These are phyloP conservation scores for Tilletia horrida DNA, from an alignment of 1,284 basidiomycete genomes.

Conservation along the genomic window DNA sequence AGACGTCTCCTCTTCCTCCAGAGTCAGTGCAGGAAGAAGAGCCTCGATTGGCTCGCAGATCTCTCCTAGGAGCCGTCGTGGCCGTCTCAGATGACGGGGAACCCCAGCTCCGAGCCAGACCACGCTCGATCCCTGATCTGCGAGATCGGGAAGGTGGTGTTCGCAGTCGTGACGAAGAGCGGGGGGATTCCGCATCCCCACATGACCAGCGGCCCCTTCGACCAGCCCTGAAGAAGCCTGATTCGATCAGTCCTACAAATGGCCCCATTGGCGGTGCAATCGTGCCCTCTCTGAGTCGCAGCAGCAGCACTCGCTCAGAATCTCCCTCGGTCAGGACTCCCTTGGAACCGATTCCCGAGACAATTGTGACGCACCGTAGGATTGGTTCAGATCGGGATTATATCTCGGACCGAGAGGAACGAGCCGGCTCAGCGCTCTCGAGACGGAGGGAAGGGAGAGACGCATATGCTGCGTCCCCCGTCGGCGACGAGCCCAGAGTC, in stretches of 20 bases:
- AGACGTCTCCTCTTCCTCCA: too few species aligned
- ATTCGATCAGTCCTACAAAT: background rate
- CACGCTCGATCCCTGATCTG: too few species aligned
- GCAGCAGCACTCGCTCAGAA: slow-evolving; percentile 2
- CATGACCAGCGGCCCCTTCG: background rate
- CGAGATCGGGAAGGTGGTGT: too few species aligned
- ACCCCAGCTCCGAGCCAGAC: too few species aligned
- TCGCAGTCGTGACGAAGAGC: too few species aligned
- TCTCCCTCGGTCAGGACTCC: background rate
- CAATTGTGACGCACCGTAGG: background rate
- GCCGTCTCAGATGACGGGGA: too few species aligned
- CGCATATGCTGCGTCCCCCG: too few species aligned
- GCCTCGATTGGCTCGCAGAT: background rate
- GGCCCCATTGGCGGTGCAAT: background rate
- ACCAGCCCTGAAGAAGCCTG: background rate
- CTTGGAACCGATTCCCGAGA: slow-evolving; percentile 2
- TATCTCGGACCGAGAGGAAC: background rate
- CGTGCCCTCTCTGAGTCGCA: background rate
- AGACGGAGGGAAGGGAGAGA: background rate
- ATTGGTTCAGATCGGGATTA: background rate
- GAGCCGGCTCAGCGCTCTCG: background rate
- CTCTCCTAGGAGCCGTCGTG: too few species aligned
- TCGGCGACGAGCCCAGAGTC: too few species aligned
- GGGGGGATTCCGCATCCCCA: too few species aligned
- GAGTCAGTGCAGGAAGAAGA: background rate